These are phyloP conservation scores for Stagonosporopsis tanaceti DNA, from an alignment of 2,329 filamentous ascomycete species.

Conservation along the genomic window DNA sequence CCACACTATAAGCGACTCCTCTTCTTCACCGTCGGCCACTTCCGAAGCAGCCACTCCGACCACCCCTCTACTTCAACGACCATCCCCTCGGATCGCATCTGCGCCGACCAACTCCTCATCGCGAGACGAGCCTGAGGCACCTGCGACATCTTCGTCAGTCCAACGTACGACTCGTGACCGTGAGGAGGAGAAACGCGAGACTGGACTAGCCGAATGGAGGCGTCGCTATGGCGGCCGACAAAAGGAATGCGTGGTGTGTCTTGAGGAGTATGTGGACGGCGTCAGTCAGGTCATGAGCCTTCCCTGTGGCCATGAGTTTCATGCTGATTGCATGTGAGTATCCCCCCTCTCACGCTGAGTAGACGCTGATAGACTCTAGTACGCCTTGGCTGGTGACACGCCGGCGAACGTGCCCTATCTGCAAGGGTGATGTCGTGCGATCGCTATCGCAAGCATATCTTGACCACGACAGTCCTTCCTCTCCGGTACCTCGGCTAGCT, in stretches of 20 bases:
- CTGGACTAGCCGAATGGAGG: conserved; percentile 60
- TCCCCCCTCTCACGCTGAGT: neutral
- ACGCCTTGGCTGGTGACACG: conserved; percentile 97
- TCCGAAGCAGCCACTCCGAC: conserved; percentile 73
- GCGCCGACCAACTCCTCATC: conserved; percentile 68
- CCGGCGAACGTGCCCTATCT: conserved; percentile 96
- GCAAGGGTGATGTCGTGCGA: conserved; percentile 92
- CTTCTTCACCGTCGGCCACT: conserved; percentile 64
- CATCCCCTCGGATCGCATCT: conserved; percentile 31
- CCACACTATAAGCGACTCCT: conserved; percentile 76
- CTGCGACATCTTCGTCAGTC: conserved; percentile 46
- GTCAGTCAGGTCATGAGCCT: conserved; percentile 96
- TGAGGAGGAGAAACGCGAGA: conserved; percentile 62
- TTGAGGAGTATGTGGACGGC: conserved; percentile 96
- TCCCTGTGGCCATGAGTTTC: conserved; percentile 97
- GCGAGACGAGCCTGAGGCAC: conserved; percentile 68
- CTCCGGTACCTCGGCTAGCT: conserved; percentile 27
- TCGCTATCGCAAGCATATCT: conserved; percentile 47
- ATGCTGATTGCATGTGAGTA: conserved; percentile 97
- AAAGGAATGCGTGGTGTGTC: conserved; percentile 92
- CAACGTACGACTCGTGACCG: conserved; percentile 42
- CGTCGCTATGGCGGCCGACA: conserved; percentile 69
- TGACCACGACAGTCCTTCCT: conserved; percentile 35
- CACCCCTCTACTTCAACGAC: conserved; percentile 76
- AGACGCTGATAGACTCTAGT: conserved; percentile 57